phyloP scores from a whole-genome alignment of 345 rosid species.

The Gossypium arboreum region DNA sequence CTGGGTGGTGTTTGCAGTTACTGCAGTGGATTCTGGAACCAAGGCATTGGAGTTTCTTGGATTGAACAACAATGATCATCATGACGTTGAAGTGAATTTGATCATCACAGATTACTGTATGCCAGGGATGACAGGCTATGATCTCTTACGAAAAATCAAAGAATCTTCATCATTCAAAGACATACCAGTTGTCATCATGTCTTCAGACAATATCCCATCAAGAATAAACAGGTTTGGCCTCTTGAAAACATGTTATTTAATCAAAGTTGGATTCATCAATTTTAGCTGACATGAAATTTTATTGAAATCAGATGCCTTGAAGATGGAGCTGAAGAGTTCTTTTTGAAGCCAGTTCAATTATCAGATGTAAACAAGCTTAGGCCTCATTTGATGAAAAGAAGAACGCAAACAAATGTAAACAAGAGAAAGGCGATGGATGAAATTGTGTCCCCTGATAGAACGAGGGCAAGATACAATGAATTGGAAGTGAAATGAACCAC shows the following conservation, averaged over 20 bases:
- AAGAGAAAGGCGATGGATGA: conserved; percentile 6
- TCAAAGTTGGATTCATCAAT: not conserved
- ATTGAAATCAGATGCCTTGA: conserved; percentile 57
- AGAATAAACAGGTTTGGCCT: conserved; percentile 59
- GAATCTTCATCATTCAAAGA: conserved; percentile 64
- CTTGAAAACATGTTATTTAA: too few species aligned
- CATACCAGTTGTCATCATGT: conserved; percentile 90
- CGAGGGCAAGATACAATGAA: conserved; percentile 30
- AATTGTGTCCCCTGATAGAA: conserved; percentile 28
- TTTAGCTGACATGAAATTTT: not conserved
- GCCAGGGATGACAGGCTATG: conserved; percentile 99
- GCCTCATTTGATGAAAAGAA: conserved; percentile 51
- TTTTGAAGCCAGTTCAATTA: conserved; percentile 77
- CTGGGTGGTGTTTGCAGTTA: conserved; percentile 39
- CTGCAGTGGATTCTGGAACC: conserved; percentile 87
- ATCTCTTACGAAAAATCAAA: conserved; percentile 80
- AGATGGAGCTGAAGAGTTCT: conserved; percentile 93
- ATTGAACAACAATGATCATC: conserved; percentile 25
- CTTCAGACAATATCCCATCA: conserved; percentile 84
- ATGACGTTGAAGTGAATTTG: conserved; percentile 53
- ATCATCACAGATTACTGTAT: conserved; percentile 96
- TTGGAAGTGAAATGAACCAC: not conserved
- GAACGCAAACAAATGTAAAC: not conserved
- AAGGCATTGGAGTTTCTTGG: conserved; percentile 89
- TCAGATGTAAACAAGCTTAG: conserved; percentile 79